Conservation (phyloP, 345 rosid genomes). For the Pseudoturritis turrita region DNA sequence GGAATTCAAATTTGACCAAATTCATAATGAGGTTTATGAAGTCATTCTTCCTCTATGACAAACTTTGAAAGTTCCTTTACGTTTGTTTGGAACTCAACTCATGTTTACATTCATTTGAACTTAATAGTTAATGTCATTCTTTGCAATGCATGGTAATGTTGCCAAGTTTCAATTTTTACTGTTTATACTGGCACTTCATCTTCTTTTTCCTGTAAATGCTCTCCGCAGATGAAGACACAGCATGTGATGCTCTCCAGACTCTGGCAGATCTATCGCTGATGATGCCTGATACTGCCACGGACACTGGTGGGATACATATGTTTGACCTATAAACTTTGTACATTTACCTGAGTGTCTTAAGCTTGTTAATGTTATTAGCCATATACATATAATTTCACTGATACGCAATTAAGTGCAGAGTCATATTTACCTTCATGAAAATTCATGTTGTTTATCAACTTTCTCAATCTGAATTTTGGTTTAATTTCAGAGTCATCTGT, state of each 20-base stretch:
- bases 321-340: conserved; percentile 4
- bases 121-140: background rate
- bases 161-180: background rate
- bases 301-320: conserved; percentile 49
- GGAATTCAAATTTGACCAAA: background rate
- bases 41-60: conserved; percentile 19
- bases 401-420: background rate
- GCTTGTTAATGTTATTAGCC: conserved; percentile 2
- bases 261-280: conserved; percentile 69
- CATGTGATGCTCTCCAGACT: conserved; percentile 76
- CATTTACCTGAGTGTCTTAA: conserved; percentile 1
- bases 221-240: conserved; percentile 51
- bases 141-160: conserved; percentile 2
- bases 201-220: conserved; percentile 8
- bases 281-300: conserved; percentile 64
- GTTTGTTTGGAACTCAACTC: background rate
- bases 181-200: background rate
- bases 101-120: conserved; percentile 7
- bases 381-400: background rate
- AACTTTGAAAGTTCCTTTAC: conserved; percentile 2
- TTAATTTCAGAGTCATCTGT: conserved; percentile 48
- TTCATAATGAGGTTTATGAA: background rate
- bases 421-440: background rate
- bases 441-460: background rate
- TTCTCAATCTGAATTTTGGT: conserved; percentile 12